Percentiles rank a stretch among this genome's conserved stretches.
Evolutionary conservation across 73 alveolate genomes (phyloP).

Genomic region (Paramecium caudatum): DNA sequence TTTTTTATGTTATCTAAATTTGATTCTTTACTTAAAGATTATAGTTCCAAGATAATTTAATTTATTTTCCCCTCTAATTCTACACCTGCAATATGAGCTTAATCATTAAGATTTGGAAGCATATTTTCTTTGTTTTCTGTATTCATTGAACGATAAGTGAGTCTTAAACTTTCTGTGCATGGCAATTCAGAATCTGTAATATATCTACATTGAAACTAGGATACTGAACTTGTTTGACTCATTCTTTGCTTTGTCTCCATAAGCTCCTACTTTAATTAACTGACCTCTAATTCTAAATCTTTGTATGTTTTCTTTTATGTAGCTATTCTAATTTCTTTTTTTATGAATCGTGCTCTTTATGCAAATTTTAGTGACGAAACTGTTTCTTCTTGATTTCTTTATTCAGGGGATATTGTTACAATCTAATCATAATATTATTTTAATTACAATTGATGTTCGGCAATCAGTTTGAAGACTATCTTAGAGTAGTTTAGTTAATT

Average conservation of each 20-base stretch:
- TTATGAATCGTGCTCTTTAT: slow-evolving; percentile 80
- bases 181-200: slow-evolving; percentile 55
- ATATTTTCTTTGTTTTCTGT: background rate
- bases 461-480: slow-evolving; percentile 96
- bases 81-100: background rate
- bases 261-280: slow-evolving; percentile 1
- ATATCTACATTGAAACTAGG: slow-evolving; percentile 20
- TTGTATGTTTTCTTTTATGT: slow-evolving; percentile 49
- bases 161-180: slow-evolving; percentile 35
- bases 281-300: slow-evolving; percentile 56
- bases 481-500: slow-evolving; percentile 92
- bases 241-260: slow-evolving; percentile 35
- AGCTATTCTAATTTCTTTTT: slow-evolving; percentile 13
- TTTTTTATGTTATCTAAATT: background rate
- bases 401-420: slow-evolving; percentile 81
- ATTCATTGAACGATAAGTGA: slow-evolving; percentile 33
- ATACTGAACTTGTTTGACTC: slow-evolving; percentile 47
- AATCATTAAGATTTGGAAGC: background rate
- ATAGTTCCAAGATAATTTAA: background rate
- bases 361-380: slow-evolving; percentile 84
- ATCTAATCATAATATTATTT: too few species aligned
- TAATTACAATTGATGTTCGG: too few species aligned
- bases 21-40: background rate
- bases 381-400: slow-evolving; percentile 83
- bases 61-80: slow-evolving; percentile 1